Evolutionary conservation across 2,329 filamentous ascomycete species (phyloP), one percentile per base, ranked within the genome.

Genomic region (Ophiognomonia clavigignenti-juglandacearum): DNA sequence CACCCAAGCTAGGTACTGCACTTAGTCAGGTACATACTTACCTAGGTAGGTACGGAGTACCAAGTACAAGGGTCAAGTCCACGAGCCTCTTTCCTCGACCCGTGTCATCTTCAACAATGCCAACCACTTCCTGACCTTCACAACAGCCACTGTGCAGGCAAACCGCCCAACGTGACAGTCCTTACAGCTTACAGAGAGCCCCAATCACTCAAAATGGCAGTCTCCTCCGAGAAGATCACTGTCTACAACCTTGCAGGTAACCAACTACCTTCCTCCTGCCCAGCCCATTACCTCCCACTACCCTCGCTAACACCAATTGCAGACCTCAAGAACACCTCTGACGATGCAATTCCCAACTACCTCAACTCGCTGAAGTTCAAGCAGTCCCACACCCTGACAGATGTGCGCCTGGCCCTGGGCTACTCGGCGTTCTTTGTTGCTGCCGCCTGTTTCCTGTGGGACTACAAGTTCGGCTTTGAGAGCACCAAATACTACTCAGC

Each of bases 291-390:
- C 47, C 24, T 38, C 35, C 31, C 18, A 39, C 40, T n/a, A 45
- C 48, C 49, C 51, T 48, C 46, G 54, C 51, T 43, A 36, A 51
- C 41, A 46, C 23, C 48, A 43, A 20, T 34, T 27, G 19, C 63
- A 95, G 93, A 97, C 65, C 85, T 98, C 54, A 97, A 97, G 70
- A 95, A 93, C 72, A 95, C 91, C 32, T 89, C 88, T 56, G 93
- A 98, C 71, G 93, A 98, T 70, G 89, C 91, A 48, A 84, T 98
- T 51, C 83, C 87, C 50, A 90, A 93, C 70, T 97, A 97, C 73
- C 83, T 98, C 54, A 92, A 88, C 68, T 87, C 83, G 26, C 82
- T 97, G 64, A 83, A 77, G 56, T 96, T 96, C 74, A 78, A 72
- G 53, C 90, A 95, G 68, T 83, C 86, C 54, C 85, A 97, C 70